phyloP scores from a whole-genome alignment of 208 protist species.

The Herpetomonas samuelpessoai region DNA sequence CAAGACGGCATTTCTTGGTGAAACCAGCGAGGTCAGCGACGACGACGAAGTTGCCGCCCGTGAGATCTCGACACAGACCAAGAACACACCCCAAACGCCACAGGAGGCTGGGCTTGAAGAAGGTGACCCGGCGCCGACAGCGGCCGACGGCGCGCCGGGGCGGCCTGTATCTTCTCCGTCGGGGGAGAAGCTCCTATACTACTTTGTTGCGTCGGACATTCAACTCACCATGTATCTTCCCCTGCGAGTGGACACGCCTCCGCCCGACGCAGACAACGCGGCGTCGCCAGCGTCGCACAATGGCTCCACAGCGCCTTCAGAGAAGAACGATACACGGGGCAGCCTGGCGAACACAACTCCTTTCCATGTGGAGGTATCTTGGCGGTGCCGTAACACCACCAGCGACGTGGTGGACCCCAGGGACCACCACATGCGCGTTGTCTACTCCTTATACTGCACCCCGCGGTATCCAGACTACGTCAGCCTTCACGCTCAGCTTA shows the following conservation, averaged over 20 bases:
- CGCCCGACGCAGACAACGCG: too few species aligned
- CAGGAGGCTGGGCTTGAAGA: constrained; percentile 8
- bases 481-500: constrained; percentile 33
- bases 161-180: too few species aligned
- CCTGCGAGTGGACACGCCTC: background rate
- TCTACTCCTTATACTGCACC: constrained; percentile 60
- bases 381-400: constrained; percentile 23
- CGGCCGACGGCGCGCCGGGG: background rate
- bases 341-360: background rate
- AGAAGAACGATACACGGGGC: background rate
- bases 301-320: too few species aligned
- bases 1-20: constrained; percentile 12
- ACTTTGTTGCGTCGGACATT: constrained; percentile 36
- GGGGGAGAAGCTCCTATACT: constrained; percentile 36
- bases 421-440: constrained; percentile 18
- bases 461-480: constrained; percentile 51
- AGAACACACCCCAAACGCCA: background rate
- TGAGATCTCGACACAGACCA: background rate
- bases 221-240: constrained; percentile 7
- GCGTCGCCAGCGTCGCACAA: too few species aligned
- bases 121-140: constrained; percentile 17
- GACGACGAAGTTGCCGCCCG: constrained; percentile 10
- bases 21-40: constrained; percentile 32
- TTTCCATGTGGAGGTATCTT: constrained; percentile 25
- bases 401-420: background rate